phyloP scores from a whole-genome alignment of 345 rosid genomes.

The Eucalyptus grandis region DNA sequence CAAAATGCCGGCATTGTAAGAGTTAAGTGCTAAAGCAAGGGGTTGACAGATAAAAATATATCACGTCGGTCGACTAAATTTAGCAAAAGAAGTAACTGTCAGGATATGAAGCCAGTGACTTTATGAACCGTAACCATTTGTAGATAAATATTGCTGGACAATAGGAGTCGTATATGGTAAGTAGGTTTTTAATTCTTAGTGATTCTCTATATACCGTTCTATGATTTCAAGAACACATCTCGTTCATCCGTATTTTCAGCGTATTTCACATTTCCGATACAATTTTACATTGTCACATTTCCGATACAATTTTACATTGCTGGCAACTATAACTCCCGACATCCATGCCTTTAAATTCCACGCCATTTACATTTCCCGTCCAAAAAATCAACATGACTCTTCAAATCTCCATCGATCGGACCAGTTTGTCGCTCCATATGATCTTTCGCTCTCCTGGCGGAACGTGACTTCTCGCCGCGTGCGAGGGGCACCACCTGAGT shows the following conservation, averaged over 20 bases:
- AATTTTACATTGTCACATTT: neutral
- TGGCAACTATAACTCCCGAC: neutral
- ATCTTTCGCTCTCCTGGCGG: neutral
- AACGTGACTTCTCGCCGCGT: neutral
- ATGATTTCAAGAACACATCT: too few relatives aligned
- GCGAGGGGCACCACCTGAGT: neutral
- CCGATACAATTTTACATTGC: neutral
- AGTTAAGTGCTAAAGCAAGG: neutral
- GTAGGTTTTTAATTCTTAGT: neutral
- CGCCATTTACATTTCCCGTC: neutral
- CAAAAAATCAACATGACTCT: neutral
- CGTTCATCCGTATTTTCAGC: neutral
- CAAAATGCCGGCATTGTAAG: neutral
- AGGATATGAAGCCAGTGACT: neutral
- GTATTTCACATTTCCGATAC: neutral
- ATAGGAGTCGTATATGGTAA: neutral
- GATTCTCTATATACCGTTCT: neutral
- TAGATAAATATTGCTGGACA: neutral
- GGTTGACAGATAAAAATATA: neutral
- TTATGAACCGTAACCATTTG: neutral
- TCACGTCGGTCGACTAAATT: rapidly evolving
- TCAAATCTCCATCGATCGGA: neutral
- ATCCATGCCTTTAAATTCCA: neutral
- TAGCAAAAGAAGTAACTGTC: neutral
- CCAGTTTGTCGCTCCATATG: neutral